A percentile compares a stretch with the other conserved stretches of the same genome.
Evolutionary conservation across 495 filamentous ascomycete genomes (phyloP).

Genomic region (Tetracladium marchalianum): DNA sequence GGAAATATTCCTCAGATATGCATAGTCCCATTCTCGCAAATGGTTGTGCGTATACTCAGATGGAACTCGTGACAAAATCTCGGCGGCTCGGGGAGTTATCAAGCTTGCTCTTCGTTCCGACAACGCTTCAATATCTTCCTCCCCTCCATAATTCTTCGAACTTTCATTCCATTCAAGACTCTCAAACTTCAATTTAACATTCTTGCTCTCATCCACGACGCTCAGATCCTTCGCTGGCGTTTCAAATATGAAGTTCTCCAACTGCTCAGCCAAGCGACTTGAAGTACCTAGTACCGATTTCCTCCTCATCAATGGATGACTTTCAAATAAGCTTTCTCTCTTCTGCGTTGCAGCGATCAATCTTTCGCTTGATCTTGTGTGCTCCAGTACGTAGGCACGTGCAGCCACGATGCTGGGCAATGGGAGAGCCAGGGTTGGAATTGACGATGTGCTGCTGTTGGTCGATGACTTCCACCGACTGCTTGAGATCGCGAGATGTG

Average conservation of each 20-base stretch:
- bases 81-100: neutral
- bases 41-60: constrained; percentile 16
- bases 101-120: neutral
- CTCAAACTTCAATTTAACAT: neutral
- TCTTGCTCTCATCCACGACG: constrained; percentile 2
- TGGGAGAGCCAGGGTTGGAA: constrained; percentile 1
- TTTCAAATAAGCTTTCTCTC: constrained; percentile 15
- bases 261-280: neutral
- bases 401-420: constrained; percentile 13
- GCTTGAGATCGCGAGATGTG: neutral
- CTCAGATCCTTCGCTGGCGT: neutral
- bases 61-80: constrained; percentile 3
- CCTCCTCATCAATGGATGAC: constrained; percentile 7
- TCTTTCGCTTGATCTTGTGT: constrained; percentile 4
- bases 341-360: neutral
- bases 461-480: neutral
- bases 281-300: constrained; percentile 7
- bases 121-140: neutral
- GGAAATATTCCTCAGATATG: constrained; percentile 11
- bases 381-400: constrained; percentile 12
- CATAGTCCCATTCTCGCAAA: constrained; percentile 15
- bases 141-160: neutral
- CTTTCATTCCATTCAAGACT: too few species aligned
- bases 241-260: constrained; percentile 8
- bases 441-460: neutral